Evolutionary conservation across 2,329 filamentous ascomycete genomes (phyloP).

Genomic region (Neopestalotiopsis sp.): DNA sequence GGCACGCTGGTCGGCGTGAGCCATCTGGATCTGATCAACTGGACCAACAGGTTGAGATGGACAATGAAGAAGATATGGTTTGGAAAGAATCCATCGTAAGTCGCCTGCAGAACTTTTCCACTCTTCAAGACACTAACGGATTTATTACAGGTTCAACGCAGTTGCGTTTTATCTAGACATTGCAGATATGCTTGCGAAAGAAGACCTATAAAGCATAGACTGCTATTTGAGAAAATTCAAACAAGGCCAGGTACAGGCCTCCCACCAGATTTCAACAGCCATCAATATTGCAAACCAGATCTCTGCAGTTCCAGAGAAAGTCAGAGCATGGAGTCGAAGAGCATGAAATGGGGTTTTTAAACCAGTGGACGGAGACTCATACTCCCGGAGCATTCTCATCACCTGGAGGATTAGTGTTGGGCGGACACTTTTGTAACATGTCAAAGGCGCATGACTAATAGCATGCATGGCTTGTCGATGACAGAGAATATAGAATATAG

Average conservation of each 20-base stretch:
- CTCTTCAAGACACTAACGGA: constrained; percentile 17
- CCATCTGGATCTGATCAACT: constrained; percentile 72
- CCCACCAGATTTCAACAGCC: no score
- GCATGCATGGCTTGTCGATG: no score
- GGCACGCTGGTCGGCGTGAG: constrained; percentile 67
- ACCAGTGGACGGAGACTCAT: no score
- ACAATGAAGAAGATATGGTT: constrained; percentile 56
- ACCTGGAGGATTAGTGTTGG: no score
- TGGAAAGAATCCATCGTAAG: constrained; percentile 57
- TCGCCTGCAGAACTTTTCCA: constrained; percentile 31
- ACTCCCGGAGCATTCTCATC: no score
- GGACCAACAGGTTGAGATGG: constrained; percentile 66
- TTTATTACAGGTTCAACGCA: constrained; percentile 62
- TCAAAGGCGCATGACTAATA: no score
- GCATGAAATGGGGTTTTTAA: no score
- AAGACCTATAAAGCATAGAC: constrained; percentile 50
- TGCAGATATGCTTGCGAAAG: constrained; percentile 73
- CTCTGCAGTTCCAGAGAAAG: no score
- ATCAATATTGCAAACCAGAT: no score
- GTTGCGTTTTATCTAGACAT: constrained; percentile 72
- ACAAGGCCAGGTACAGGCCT: background rate
- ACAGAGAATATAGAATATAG: no score
- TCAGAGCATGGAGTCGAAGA: no score
- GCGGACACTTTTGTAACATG: no score
- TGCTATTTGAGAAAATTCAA: background rate